Evolutionary conservation across 1,139 yeast genomes (phyloP), one percentile per base, ranked within the genome.

Genomic region (Magnusiomyces magnusii): DNA sequence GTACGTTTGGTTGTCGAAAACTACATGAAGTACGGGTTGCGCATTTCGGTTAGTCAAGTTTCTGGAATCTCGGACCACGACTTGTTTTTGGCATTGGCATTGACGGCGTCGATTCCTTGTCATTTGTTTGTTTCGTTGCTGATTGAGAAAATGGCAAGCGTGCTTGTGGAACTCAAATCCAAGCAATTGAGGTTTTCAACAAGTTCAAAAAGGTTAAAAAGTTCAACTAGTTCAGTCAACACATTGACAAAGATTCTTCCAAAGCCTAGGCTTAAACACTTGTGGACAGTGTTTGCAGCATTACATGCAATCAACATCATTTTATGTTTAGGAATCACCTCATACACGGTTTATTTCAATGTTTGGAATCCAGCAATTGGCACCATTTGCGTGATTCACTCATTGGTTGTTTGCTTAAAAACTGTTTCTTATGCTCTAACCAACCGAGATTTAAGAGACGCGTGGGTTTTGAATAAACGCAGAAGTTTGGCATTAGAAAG

Each of bases 321-420:
- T 3, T 55, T 67, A 7, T 67, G 72, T 53, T 64, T 78, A 31
- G 56, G 64, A 10, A 62, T 72, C 23, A 71, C 77, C 47, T 69
- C 75, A 23, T 62, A 58, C 54, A 66, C 73, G n/a, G 77, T 76
- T 17, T 73, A 74, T 63, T 63, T 62, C 50, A 60, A 60, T 54
- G 69, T 77, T 50, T 68, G 69, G 63, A 76, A 77, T 60, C 80
- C 80, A 15, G 60, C 75, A 39, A 62, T 77, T 41, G 80, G 80
- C n/a, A 76, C 79, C 2, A 60, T 73, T 3, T 71, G 77, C 59
- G 78, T 74, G 61, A 61, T 73, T 42, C 76, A 74, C 62, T 75
- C 79, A 1, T 67, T 78, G 21, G 71, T 77, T 13, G 64, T 76
- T 24, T 73, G 76, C 59, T 66, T 77, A 58, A 77, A 77, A 60